Conservation (phyloP, 1,284 basidiomycete species). For the Porogramme epimiltina region DNA sequence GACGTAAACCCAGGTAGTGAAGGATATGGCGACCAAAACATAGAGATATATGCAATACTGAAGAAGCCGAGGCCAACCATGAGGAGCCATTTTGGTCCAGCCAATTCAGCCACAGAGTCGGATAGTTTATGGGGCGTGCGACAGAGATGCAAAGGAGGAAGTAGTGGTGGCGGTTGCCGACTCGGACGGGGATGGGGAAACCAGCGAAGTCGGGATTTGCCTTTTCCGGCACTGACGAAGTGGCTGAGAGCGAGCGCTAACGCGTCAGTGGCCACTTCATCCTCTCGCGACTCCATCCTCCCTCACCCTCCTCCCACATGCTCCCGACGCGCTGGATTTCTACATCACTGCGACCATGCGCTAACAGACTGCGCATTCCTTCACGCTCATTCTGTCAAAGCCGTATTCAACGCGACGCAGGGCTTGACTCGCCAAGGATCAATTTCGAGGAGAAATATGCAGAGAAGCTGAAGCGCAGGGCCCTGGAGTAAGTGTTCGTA, state of each 20-base stretch:
- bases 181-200: neutral
- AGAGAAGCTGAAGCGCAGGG: conserved; percentile 45
- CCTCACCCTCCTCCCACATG: conserved; percentile 5
- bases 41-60: conserved; percentile 12
- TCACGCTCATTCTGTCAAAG: conserved; percentile 7
- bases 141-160: too few species aligned
- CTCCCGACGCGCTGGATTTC: conserved; percentile 9
- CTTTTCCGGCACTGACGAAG: neutral
- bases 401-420: conserved; percentile 8
- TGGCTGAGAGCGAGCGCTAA: neutral
- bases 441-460: conserved; percentile 45
- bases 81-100: neutral
- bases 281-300: neutral
- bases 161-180: too few species aligned
- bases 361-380: neutral
- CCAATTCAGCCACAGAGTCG: too few species aligned
- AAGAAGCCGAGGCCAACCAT: neutral
- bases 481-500: conserved; percentile 43
- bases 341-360: neutral
- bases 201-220: conserved; percentile 11
- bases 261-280: neutral
- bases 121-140: too few species aligned
- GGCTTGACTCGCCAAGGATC: conserved; percentile 13
- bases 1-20: conserved; percentile 15
- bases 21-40: conserved; percentile 7